A percentile compares a stretch with the other conserved stretches of the same genome.
These are phyloP conservation scores for Strobilomyces confusus DNA, from an alignment of 768 basidiomycete genomes.

Conservation along the genomic window DNA sequence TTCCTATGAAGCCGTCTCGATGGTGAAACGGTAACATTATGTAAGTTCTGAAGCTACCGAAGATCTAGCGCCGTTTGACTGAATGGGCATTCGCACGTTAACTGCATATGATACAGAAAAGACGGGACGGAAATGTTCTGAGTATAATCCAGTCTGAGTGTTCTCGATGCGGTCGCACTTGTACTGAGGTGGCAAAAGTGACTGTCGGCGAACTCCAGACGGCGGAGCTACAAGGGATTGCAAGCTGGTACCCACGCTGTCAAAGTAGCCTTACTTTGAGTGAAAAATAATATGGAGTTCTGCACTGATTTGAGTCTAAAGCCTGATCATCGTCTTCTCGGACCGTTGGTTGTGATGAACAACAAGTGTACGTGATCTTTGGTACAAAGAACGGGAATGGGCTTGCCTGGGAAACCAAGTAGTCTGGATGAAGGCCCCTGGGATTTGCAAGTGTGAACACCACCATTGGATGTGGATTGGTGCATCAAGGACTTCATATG, in stretches of 20 bases:
- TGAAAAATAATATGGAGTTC: conserved; percentile 3
- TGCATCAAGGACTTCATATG: conserved; percentile 15
- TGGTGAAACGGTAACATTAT: conserved; percentile 14
- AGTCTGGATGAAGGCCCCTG: neutral
- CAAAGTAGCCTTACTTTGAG: conserved; percentile 10
- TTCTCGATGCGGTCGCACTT: conserved; percentile 13
- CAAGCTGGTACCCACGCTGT: conserved; percentile 23
- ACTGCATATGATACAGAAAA: conserved; percentile 2
- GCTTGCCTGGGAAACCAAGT: conserved; percentile 24
- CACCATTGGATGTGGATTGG: conserved; percentile 9
- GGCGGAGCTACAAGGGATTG: conserved; percentile 9
- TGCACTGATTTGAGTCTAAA: conserved; percentile 14
- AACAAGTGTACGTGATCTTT: conserved; percentile 27
- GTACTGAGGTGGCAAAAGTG: conserved; percentile 5
- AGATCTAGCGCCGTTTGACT: neutral
- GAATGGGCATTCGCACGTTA: conserved; percentile 12
- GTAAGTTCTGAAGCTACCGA: conserved; percentile 2
- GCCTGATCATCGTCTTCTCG: conserved; percentile 18
- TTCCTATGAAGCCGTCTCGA: neutral
- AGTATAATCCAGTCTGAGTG: conserved; percentile 6
- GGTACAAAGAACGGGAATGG: conserved; percentile 15
- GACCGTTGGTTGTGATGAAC: conserved; percentile 10
- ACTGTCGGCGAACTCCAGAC: conserved; percentile 12
- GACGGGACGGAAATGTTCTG: neutral
- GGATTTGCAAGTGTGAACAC: conserved; percentile 5